phyloP scores from a whole-genome alignment of 2,329 filamentous ascomycete genomes.

The Esteya vermicola region DNA sequence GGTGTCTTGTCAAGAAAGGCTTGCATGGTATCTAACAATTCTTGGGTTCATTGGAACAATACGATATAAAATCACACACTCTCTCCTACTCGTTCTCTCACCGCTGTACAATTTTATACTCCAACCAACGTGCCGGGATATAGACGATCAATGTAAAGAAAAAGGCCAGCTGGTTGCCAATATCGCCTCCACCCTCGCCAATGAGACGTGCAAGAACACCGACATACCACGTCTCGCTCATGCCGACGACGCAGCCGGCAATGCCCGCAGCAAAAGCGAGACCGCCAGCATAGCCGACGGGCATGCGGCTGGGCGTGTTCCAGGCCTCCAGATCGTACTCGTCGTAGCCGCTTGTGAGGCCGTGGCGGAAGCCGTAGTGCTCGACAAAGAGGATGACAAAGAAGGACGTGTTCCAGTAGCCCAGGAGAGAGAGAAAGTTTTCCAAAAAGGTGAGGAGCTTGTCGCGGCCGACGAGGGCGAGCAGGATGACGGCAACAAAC shows the following conservation, averaged over 20 bases:
- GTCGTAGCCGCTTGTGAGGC: slow-evolving; percentile 15
- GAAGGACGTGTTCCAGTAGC: slow-evolving; percentile 35
- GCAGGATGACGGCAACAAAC: slow-evolving; percentile 27
- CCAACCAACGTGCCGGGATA: slow-evolving; percentile 30
- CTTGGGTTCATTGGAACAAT: too few species aligned
- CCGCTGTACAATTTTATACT: slow-evolving; percentile 29
- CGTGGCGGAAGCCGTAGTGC: slow-evolving; percentile 31
- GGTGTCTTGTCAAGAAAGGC: too few species aligned
- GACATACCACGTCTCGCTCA: slow-evolving; percentile 42
- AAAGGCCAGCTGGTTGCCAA: slow-evolving; percentile 38
- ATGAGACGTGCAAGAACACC: slow-evolving; percentile 29
- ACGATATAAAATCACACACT: background rate
- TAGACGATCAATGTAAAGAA: slow-evolving; percentile 31
- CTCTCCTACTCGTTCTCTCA: slow-evolving; percentile 8
- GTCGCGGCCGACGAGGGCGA: slow-evolving; percentile 28
- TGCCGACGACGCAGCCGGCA: slow-evolving; percentile 38
- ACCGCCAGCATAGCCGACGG: slow-evolving; percentile 26
- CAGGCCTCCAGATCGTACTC: slow-evolving; percentile 35
- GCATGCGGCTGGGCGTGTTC: slow-evolving; percentile 27
- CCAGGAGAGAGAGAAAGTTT: slow-evolving; percentile 32
- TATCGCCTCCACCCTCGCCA: slow-evolving; percentile 28
- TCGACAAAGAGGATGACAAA: slow-evolving; percentile 32
- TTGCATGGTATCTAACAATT: too few species aligned
- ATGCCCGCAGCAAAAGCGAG: slow-evolving; percentile 29
- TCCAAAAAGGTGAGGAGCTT: slow-evolving; percentile 27